Percentiles rank a stretch among this genome's conserved stretches.
These are phyloP conservation scores for Durotheca rogersii DNA, from an alignment of 495 filamentous ascomycete species.

Conservation along the genomic window DNA sequence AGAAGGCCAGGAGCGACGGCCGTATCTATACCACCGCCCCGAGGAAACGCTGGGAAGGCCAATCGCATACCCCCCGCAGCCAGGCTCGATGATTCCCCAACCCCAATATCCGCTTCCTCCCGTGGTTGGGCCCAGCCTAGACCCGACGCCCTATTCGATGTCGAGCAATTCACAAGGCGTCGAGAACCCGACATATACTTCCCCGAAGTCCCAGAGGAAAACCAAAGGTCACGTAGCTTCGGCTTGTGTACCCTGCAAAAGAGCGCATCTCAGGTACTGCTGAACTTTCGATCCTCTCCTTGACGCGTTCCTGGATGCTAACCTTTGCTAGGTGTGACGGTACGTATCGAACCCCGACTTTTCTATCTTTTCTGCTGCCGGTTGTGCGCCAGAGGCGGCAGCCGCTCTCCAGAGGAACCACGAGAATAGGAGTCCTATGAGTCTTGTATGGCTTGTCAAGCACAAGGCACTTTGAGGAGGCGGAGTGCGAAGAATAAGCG, in stretches of 20 bases:
- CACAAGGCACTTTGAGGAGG: background rate
- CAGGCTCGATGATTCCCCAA: slow-evolving; percentile 33
- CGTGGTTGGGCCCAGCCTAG: slow-evolving; percentile 35
- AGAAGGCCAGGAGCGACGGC: slow-evolving; percentile 42
- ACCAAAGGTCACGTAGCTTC: slow-evolving; percentile 96
- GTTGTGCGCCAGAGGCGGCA: slow-evolving; percentile 2
- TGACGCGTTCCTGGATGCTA: slow-evolving; percentile 16
- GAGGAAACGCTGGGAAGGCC: slow-evolving; percentile 40
- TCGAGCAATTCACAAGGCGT: slow-evolving; percentile 35
- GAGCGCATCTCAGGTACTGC: slow-evolving; percentile 75
- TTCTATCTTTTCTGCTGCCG: slow-evolving; percentile 7
- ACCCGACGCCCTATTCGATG: slow-evolving; percentile 40
- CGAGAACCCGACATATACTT: slow-evolving; percentile 43
- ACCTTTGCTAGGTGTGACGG: slow-evolving; percentile 49
- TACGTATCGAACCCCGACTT: slow-evolving; percentile 41
- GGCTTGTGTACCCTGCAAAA: slow-evolving; percentile 96
- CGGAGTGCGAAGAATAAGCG: background rate
- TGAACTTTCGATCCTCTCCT: slow-evolving; percentile 21
- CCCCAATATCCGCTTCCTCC: slow-evolving; percentile 40
- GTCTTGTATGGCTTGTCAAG: background rate
- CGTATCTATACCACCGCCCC: slow-evolving; percentile 41
- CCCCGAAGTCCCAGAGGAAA: slow-evolving; percentile 72
- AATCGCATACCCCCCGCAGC: slow-evolving; percentile 40
- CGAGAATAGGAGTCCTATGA: background rate
- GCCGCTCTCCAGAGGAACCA: background rate